phyloP scores from a whole-genome alignment of 768 basidiomycete species.

The Phanerochaete carnosa region DNA sequence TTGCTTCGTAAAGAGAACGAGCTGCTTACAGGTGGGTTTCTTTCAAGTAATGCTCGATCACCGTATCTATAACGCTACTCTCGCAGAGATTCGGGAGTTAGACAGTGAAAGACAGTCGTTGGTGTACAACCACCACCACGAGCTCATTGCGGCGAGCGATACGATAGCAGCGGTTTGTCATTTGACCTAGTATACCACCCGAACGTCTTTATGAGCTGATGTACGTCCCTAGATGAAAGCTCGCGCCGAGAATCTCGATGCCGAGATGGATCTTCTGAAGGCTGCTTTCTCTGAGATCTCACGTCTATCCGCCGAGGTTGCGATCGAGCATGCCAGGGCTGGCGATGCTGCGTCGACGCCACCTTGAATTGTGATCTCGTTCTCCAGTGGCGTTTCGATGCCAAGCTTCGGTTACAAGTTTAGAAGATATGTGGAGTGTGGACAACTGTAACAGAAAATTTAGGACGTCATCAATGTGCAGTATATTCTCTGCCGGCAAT shows the following conservation, averaged over 20 bases:
- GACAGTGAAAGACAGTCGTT: slow-evolving; percentile 88
- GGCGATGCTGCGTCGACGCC: neutral
- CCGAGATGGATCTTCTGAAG: slow-evolving; percentile 76
- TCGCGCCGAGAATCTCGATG: slow-evolving; percentile 81
- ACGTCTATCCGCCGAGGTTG: slow-evolving; percentile 65
- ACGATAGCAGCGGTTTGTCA: slow-evolving; percentile 77
- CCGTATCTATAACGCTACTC: neutral
- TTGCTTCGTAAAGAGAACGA: slow-evolving; percentile 84
- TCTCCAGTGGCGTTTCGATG: neutral
- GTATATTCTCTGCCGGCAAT: no score
- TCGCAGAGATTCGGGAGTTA: slow-evolving; percentile 77
- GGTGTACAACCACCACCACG: slow-evolving; percentile 94
- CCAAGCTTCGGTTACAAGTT: no score
- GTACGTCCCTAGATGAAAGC: slow-evolving; percentile 67
- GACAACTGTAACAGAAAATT: no score
- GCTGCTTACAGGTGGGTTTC: slow-evolving; percentile 44
- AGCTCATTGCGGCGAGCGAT: slow-evolving; percentile 89
- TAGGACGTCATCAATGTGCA: no score
- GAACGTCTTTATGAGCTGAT: neutral
- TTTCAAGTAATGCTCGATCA: neutral
- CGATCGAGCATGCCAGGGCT: slow-evolving; percentile 20
- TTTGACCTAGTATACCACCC: neutral
- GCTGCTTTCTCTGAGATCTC: slow-evolving; percentile 87
- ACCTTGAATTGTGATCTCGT: neutral
- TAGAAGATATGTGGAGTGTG: no score